Percentiles rank a stretch among this genome's conserved stretches.
These are phyloP conservation scores for Venturia oleaginea DNA, from an alignment of 2,329 filamentous ascomycete species.

Conservation along the genomic window DNA sequence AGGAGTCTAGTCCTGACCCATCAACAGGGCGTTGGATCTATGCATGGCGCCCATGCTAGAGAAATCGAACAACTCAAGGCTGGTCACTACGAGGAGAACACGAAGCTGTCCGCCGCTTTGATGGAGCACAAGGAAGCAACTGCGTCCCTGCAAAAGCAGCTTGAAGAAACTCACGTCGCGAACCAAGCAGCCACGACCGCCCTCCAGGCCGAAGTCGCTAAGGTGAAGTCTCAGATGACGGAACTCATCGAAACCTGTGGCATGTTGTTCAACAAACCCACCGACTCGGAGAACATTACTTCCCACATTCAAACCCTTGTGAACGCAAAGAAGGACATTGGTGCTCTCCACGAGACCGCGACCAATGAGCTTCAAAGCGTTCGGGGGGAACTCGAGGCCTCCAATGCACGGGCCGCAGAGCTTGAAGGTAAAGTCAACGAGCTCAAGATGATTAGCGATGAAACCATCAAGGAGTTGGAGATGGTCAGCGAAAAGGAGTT, in stretches of 20 bases:
- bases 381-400: conserved; percentile 34
- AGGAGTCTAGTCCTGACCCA: conserved; percentile 46
- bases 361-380: conserved; percentile 33
- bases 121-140: conserved; percentile 24
- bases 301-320: conserved; percentile 35
- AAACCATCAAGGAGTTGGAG: conserved; percentile 49
- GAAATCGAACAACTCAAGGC: conserved; percentile 53
- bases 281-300: conserved; percentile 39
- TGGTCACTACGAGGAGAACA: conserved; percentile 26
- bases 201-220: conserved; percentile 50
- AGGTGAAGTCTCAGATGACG: conserved; percentile 49
- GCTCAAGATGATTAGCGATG: conserved; percentile 41
- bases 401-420: conserved; percentile 28
- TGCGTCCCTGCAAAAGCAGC: conserved; percentile 26
- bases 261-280: conserved; percentile 49
- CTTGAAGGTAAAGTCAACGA: conserved; percentile 37
- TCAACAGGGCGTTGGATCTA: conserved; percentile 42
- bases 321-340: conserved; percentile 36
- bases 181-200: conserved; percentile 27
- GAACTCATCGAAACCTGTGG: conserved; percentile 56
- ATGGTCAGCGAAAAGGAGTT: conserved; percentile 59
- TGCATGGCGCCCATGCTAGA: conserved; percentile 45
- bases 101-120: conserved; percentile 28
- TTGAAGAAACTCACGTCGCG: conserved; percentile 15
- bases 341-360: conserved; percentile 33